Evolutionary conservation across 352 stramenopile species (phyloP), one percentile per base, ranked within the genome.

Genomic region (Phytophthora lateralis): DNA sequence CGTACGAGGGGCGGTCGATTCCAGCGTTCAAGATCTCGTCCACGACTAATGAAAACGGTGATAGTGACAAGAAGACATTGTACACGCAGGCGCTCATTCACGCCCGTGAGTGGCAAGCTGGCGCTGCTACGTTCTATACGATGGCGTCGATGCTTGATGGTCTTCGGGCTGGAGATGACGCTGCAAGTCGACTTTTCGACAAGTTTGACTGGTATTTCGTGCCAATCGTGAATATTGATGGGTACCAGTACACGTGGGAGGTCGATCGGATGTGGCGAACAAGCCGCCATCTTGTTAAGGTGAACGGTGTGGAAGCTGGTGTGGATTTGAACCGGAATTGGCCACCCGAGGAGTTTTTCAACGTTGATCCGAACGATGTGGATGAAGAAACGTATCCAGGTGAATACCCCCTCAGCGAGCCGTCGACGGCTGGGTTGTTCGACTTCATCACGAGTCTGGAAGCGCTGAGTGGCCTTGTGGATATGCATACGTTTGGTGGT

Each of bases 261-360:
- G 46, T 60, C 0, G 71, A 90, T 38, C 75, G 84, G 8, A 82
- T 86, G 63, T 90, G 82, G 82, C 81, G 84, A 18, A 83, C 75
- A 29, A 93, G 73, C 49, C 78, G 82, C 11, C 60, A 78, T 27
- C 43, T 82, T 17, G 55, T 76, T 2, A 49, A 76, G 24, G 27
- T 39, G 14, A 74, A 80, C 15, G 71, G 69, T 1, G 24, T 63
- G n/a, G 42, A 64, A 27, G 75, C 77, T 4, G 77, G 82, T 17
- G 82, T 93, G 18, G 85, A 93, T 63, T 63, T 91, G 38, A 93
- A 91, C 59, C 72, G 85, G 32, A 91, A 93, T 48, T 91, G 79
- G 57, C 75, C 73, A 11, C 82, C 82, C 4, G 26, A 75, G 10
- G 74, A 89, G 45, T 89, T 70, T 61, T 89, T 87, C 29, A 79